These are phyloP conservation scores for Pyricularia pennisetigena DNA, from an alignment of 2,329 filamentous ascomycete genomes.

Conservation along the genomic window DNA sequence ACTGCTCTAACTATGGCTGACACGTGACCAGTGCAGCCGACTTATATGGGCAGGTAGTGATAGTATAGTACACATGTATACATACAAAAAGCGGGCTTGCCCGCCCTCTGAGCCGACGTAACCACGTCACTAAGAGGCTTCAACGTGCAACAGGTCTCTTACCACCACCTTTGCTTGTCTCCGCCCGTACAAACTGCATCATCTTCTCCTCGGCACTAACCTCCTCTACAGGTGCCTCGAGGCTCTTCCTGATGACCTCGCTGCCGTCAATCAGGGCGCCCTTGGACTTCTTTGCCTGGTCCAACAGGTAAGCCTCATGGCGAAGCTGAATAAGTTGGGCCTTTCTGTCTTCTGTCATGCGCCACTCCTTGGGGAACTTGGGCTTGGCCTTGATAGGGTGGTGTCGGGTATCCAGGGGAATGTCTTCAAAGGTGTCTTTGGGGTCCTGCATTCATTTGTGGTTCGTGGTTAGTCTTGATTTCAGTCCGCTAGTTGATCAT, in stretches of 20 bases:
- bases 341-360: slow-evolving; percentile 60
- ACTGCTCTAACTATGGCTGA: background rate
- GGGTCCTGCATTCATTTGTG: slow-evolving; percentile 39
- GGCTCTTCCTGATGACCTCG: slow-evolving; percentile 31
- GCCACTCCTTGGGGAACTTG: slow-evolving; percentile 76
- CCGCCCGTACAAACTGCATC: background rate
- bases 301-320: slow-evolving; percentile 36
- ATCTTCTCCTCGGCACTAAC: background rate
- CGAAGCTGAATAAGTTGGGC: slow-evolving; percentile 55
- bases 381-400: slow-evolving; percentile 58
- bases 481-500: background rate
- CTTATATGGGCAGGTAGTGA: background rate
- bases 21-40: background rate
- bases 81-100: background rate
- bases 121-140: background rate
- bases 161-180: background rate
- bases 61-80: background rate
- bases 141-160: background rate
- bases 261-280: slow-evolving; percentile 51
- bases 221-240: slow-evolving; percentile 14
- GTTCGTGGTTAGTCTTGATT: background rate
- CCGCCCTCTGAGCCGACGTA: background rate
- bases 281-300: slow-evolving; percentile 41
- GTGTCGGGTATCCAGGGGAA: slow-evolving; percentile 84
- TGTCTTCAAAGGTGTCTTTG: slow-evolving; percentile 74